Evolutionary conservation across 139 green algal species (phyloP).

Genomic region (Chlamydomonas asymmetrica): DNA sequence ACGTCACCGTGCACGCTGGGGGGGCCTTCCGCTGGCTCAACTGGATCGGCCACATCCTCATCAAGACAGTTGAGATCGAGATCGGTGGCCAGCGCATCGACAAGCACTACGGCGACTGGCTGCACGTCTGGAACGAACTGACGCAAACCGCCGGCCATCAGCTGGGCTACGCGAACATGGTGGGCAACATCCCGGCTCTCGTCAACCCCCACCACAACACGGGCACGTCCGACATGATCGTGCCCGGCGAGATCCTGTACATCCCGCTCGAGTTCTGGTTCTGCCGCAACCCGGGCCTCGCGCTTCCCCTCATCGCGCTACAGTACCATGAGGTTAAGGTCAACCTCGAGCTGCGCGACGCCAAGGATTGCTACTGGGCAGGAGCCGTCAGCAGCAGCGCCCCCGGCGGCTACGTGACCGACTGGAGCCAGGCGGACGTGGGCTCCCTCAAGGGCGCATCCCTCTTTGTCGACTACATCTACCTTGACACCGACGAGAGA

Average conservation of each 20-base stretch:
- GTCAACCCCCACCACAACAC: background rate
- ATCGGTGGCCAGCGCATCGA: conserved; percentile 42
- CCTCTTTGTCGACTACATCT: conserved; percentile 26
- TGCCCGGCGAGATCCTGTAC: conserved; percentile 11
- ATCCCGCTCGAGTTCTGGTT: conserved; percentile 39
- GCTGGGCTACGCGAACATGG: conserved; percentile 12
- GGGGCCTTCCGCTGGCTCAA: conserved; percentile 19
- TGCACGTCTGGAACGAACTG: conserved; percentile 35
- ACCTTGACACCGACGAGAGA: conserved; percentile 30
- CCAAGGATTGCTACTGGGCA: conserved; percentile 5
- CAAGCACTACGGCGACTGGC: conserved; percentile 29
- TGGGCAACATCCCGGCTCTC: conserved; percentile 26
- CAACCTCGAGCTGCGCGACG: conserved; percentile 23
- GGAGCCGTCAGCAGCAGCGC: background rate
- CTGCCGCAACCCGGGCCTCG: conserved; percentile 17
- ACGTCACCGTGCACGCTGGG: background rate
- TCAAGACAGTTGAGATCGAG: conserved; percentile 30
- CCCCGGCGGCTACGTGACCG: background rate
- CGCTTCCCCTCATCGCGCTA: conserved; percentile 35
- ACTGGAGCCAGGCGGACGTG: background rate
- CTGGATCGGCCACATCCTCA: conserved; percentile 18
- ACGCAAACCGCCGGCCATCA: conserved; percentile 7
- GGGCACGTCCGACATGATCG: background rate
- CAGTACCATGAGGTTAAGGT: conserved; percentile 33
- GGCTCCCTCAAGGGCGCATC: background rate